Evolutionary conservation across 2,329 filamentous ascomycete genomes (phyloP).

Genomic region (Colletotrichum horii): DNA sequence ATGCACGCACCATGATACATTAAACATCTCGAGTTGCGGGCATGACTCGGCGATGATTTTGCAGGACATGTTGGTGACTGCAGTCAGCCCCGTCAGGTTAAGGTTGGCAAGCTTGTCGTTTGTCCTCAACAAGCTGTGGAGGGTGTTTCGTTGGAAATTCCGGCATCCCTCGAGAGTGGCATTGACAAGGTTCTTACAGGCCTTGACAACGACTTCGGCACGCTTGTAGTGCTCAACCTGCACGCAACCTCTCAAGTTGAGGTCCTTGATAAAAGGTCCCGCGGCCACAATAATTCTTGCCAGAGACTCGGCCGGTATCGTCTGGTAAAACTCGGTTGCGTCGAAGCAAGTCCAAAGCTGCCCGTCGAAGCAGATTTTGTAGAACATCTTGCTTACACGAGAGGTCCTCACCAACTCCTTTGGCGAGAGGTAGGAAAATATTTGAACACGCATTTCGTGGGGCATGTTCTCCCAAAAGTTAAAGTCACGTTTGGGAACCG

Average conservation of each 20-base stretch:
- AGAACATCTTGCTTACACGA: conserved; percentile 77
- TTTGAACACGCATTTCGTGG: conserved; percentile 78
- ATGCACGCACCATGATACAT: conserved; percentile 92
- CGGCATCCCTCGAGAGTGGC: conserved; percentile 89
- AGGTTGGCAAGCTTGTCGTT: conserved; percentile 83
- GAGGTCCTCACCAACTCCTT: conserved; percentile 83
- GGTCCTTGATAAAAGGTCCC: conserved; percentile 86
- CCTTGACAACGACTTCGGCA: conserved; percentile 77
- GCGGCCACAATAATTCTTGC: conserved; percentile 84
- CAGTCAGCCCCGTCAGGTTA: conserved; percentile 82
- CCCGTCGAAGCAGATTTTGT: conserved; percentile 88
- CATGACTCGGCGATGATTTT: conserved; percentile 85
- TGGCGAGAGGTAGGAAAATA: conserved; percentile 78
- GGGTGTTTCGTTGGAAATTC: conserved; percentile 78
- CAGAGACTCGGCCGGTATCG: conserved; percentile 84
- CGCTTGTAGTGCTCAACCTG: conserved; percentile 85
- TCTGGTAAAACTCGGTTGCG: conserved; percentile 82
- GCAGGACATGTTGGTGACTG: conserved; percentile 84
- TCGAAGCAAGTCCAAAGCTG: conserved; percentile 91
- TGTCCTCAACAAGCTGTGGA: conserved; percentile 75
- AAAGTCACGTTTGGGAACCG: conserved; percentile 33
- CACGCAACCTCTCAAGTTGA: conserved; percentile 90
- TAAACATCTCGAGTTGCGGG: conserved; percentile 80
- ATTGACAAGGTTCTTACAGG: conserved; percentile 86
- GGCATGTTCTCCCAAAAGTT: conserved; percentile 85